phyloP scores from a whole-genome alignment of 176 grass and related monocot species.

The Oryza glumipatula region DNA sequence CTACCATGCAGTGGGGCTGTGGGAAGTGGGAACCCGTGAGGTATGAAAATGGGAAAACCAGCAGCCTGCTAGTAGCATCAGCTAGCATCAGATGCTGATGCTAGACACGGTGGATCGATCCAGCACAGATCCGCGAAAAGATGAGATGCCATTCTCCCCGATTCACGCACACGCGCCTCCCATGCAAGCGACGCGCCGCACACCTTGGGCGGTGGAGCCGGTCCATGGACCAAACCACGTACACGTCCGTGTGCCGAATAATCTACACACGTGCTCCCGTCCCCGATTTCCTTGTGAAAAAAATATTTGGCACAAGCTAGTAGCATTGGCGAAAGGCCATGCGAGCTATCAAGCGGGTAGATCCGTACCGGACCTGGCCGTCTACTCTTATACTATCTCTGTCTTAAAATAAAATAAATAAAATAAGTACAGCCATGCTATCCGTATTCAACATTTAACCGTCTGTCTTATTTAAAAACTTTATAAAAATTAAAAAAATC shows the following conservation, averaged over 20 bases:
- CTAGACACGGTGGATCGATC: constrained; percentile 1
- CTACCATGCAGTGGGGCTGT: too few relatives aligned
- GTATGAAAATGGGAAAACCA: background rate
- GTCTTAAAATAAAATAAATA: too few relatives aligned
- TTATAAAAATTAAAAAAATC: too few relatives aligned
- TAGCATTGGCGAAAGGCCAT: background rate
- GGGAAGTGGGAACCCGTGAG: background rate
- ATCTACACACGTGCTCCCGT: background rate
- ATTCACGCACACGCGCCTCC: constrained; percentile 8
- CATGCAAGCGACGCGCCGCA: background rate
- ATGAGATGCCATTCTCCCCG: background rate
- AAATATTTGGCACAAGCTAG: background rate
- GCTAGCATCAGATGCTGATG: background rate
- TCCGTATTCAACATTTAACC: too few relatives aligned
- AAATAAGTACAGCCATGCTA: too few relatives aligned
- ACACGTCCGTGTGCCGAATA: background rate
- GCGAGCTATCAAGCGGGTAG: background rate
- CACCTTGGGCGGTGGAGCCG: background rate
- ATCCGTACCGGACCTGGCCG: too few relatives aligned
- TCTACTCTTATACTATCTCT: too few relatives aligned
- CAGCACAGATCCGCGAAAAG: background rate
- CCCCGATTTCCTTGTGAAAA: background rate
- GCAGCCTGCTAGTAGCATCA: background rate
- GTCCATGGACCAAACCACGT: background rate
- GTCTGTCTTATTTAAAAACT: too few relatives aligned